Evolutionary conservation across 768 basidiomycete genomes (phyloP).

Genomic region (Chalciporus piperatus): DNA sequence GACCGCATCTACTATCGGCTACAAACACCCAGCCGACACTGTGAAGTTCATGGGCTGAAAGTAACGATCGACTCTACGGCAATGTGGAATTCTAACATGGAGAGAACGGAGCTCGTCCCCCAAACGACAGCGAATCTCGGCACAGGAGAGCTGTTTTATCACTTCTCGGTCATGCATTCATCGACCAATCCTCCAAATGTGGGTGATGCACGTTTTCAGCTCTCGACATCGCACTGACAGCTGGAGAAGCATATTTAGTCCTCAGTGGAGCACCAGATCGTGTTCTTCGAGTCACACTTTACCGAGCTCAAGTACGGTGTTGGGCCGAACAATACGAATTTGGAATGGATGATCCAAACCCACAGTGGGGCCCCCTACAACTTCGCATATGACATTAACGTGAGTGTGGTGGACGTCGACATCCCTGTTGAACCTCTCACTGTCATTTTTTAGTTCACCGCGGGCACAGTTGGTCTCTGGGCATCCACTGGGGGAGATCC

Average conservation of each 20-base stretch:
- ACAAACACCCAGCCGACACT: no score
- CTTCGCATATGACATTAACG: background rate
- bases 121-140: constrained; percentile 45
- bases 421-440: background rate
- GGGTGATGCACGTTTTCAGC: constrained; percentile 13
- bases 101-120: background rate
- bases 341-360: constrained; percentile 51
- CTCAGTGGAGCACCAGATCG: constrained; percentile 45
- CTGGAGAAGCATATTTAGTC: constrained; percentile 31
- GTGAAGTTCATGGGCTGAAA: background rate
- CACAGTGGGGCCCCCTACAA: constrained; percentile 47
- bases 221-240: background rate
- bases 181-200: constrained; percentile 49
- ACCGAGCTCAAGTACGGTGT: constrained; percentile 64
- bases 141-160: constrained; percentile 57
- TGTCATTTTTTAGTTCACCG: background rate
- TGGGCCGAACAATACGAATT: constrained; percentile 43
- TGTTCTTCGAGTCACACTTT: constrained; percentile 65
- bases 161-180: constrained; percentile 54
- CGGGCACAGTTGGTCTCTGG: background rate
- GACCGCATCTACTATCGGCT: no score
- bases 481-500: background rate
- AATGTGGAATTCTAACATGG: background rate
- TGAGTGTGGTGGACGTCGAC: background rate
- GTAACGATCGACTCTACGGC: background rate